A percentile compares a stretch with the other conserved stretches of the same genome.
Evolutionary conservation across 1,139 yeast species (phyloP).

Genomic region (Blastobotrys buckinghamii): DNA sequence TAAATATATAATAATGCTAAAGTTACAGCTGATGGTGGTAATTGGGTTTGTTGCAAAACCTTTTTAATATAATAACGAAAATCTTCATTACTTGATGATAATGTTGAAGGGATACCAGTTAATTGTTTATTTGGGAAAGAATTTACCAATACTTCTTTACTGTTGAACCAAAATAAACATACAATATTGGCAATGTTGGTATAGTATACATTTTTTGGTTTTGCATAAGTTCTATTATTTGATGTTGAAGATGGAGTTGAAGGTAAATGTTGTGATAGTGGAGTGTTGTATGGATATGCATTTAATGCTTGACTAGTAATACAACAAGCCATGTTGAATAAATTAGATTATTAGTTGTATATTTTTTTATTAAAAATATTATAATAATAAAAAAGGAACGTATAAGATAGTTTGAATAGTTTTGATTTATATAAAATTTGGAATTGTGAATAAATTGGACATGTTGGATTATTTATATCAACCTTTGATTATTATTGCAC

Average conservation of each 20-base stretch:
- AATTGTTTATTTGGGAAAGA: background rate
- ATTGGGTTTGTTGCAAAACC: conserved; percentile 30
- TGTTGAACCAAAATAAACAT: conserved; percentile 31
- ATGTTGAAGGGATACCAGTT: conserved; percentile 9
- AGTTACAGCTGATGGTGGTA: conserved; percentile 33
- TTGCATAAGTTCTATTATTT: background rate
- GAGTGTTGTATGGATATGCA: background rate
- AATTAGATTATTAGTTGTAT: background rate
- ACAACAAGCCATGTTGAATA: background rate
- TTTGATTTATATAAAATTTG: background rate
- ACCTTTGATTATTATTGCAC: too few relatives aligned
- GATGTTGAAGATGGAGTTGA: background rate
- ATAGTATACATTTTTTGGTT: conserved; percentile 15
- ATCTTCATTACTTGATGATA: conserved; percentile 18
- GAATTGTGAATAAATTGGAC: background rate
- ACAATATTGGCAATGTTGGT: conserved; percentile 28
- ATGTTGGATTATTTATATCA: background rate
- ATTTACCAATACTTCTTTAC: background rate
- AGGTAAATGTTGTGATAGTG: background rate
- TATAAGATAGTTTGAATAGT: background rate
- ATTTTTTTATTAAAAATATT: background rate
- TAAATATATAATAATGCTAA: conserved; percentile 34
- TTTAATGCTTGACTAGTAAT: background rate
- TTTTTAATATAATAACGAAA: conserved; percentile 26
- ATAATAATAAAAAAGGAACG: background rate